phyloP scores from a whole-genome alignment of 2,329 filamentous ascomycete genomes.

The Dothistroma pini region DNA sequence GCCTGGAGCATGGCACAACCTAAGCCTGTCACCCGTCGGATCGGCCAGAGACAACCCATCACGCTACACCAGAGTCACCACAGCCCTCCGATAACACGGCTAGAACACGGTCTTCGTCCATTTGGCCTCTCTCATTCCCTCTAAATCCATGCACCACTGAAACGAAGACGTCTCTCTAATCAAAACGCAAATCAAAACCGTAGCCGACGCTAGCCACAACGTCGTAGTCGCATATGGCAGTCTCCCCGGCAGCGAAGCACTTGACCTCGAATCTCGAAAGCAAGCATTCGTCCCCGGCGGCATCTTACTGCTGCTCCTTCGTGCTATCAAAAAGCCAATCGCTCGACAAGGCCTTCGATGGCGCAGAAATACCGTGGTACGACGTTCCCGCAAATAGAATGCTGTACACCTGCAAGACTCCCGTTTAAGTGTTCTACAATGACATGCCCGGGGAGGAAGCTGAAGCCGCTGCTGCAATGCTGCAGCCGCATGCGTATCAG shows the following conservation, averaged over 20 bases:
- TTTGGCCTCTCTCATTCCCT: conserved; percentile 7
- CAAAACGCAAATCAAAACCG: conserved; percentile 13
- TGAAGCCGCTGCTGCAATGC: neutral
- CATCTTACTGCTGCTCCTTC: conserved; percentile 2
- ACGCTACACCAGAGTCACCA: conserved; percentile 3
- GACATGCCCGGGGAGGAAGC: neutral
- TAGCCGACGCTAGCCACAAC: conserved; percentile 25
- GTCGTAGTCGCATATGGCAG: conserved; percentile 34
- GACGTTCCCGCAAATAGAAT: neutral
- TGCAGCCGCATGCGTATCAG: neutral
- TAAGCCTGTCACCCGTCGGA: too few relatives aligned
- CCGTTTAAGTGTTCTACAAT: conserved; percentile 1
- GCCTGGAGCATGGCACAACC: conserved; percentile 17
- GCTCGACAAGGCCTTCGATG: neutral
- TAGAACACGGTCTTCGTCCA: conserved; percentile 9
- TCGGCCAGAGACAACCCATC: too few relatives aligned
- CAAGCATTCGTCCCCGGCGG: neutral
- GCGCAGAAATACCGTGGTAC: neutral
- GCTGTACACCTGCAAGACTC: neutral
- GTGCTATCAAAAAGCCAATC: neutral
- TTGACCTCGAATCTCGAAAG: conserved; percentile 9
- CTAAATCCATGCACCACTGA: conserved; percentile 6
- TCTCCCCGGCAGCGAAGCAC: conserved; percentile 27
- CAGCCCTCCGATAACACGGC: conserved; percentile 6
- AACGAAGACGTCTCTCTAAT: conserved; percentile 9